These are phyloP conservation scores for Rhinocladiella mackenziei DNA, from an alignment of 2,329 filamentous ascomycete genomes.

Conservation along the genomic window DNA sequence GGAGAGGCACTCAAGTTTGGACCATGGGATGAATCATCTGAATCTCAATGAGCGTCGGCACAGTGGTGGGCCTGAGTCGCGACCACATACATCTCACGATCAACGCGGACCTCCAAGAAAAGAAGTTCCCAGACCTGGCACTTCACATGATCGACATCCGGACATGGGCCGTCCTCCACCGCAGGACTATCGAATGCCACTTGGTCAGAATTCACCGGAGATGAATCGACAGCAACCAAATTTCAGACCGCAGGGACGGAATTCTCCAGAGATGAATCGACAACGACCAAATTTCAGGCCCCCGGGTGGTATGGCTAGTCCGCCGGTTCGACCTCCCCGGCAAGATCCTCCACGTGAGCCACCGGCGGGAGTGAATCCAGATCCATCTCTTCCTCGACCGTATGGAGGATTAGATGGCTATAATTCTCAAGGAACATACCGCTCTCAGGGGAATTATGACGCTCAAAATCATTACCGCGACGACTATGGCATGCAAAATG, in stretches of 20 bases:
- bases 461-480: constrained; percentile 5
- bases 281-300: constrained; percentile 6
- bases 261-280: constrained; percentile 2
- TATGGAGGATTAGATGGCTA: constrained; percentile 6
- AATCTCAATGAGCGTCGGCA: constrained; percentile 7
- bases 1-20: constrained; percentile 34
- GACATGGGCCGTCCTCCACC: constrained; percentile 4
- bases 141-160: constrained; percentile 16
- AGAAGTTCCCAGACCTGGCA: constrained; percentile 15
- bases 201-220: neutral
- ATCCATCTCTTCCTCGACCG: constrained; percentile 2
- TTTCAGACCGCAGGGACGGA: neutral
- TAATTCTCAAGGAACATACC: constrained; percentile 4
- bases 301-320: constrained; percentile 7
- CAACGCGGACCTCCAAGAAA: constrained; percentile 12
- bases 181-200: constrained; percentile 1
- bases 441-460: neutral
- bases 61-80: constrained; percentile 8
- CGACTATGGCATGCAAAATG: constrained; percentile 7
- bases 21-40: constrained; percentile 17
- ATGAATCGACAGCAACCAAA: constrained; percentile 5
- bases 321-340: constrained; percentile 8
- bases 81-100: constrained; percentile 23
- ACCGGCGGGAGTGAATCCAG: constrained; percentile 7
- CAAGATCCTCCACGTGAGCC: constrained; percentile 10